Conservation (phyloP, 2,329 filamentous ascomycete genomes). For the Ustulina deusta region DNA sequence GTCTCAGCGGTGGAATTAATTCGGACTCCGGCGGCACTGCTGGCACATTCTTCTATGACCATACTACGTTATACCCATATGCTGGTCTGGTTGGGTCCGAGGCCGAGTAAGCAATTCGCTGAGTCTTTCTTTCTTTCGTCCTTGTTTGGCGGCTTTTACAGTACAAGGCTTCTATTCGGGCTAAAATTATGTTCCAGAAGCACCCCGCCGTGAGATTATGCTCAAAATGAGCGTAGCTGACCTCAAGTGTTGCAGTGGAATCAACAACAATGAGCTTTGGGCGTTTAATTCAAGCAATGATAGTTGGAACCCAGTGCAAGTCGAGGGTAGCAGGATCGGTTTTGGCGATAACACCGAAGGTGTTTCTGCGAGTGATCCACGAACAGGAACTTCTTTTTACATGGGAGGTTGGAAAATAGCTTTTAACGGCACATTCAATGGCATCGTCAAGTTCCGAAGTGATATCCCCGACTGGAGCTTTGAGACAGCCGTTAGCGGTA, state of each 20-base stretch:
- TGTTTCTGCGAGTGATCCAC: slow-evolving; percentile 35
- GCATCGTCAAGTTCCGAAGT: slow-evolving; percentile 38
- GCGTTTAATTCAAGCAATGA: slow-evolving; percentile 37
- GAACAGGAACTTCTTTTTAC: slow-evolving; percentile 38
- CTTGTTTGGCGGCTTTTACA: neutral
- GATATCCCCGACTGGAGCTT: slow-evolving; percentile 32
- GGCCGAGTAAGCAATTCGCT: neutral
- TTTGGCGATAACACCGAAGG: slow-evolving; percentile 31
- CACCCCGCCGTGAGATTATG: neutral
- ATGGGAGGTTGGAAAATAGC: slow-evolving; percentile 34
- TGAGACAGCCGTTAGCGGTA: slow-evolving; percentile 12
- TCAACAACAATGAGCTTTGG: slow-evolving; percentile 34
- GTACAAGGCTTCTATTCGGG: neutral
- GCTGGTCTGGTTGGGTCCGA: neutral
- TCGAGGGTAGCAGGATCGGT: slow-evolving; percentile 31
- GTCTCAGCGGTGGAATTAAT: neutral
- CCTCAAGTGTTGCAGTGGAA: neutral
- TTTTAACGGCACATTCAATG: slow-evolving; percentile 34
- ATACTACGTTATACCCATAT: slow-evolving; percentile 6
- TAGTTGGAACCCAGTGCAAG: slow-evolving; percentile 21
- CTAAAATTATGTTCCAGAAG: neutral
- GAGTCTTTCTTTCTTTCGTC: neutral
- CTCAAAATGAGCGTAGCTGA: neutral
- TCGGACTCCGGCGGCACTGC: neutral
- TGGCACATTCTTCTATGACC: slow-evolving; percentile 12